phyloP scores from a whole-genome alignment of 202 grass and related monocot genomes.

The Panicum hallii region DNA sequence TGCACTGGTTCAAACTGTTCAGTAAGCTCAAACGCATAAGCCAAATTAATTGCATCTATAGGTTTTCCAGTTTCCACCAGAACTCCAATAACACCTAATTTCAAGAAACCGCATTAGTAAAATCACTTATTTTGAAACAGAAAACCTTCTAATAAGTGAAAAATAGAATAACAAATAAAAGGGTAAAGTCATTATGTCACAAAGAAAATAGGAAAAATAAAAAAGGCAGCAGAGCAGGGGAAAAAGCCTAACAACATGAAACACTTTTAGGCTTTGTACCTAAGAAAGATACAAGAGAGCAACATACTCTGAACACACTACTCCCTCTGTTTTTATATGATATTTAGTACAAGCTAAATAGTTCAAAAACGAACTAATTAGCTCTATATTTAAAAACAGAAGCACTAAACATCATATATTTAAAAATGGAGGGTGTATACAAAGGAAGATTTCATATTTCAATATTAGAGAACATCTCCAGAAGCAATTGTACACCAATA shows the following conservation, averaged over 20 bases:
- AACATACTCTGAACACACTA: conserved; percentile 1
- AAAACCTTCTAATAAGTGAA: not conserved
- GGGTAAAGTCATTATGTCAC: not conserved
- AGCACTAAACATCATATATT: too few relatives aligned
- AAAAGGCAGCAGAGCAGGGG: not conserved
- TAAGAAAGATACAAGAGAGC: not conserved
- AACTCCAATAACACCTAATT: conserved; percentile 77
- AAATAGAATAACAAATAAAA: not conserved
- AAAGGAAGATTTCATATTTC: not conserved
- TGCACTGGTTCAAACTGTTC: conserved; percentile 75
- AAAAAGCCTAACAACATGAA: not conserved
- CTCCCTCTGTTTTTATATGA: too few relatives aligned
- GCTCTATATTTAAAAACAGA: too few relatives aligned
- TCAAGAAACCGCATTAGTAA: conserved; percentile 35
- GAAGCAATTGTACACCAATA: not conserved
- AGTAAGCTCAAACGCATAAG: conserved; percentile 77
- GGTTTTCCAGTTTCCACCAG: conserved; percentile 74
- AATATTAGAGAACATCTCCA: not conserved
- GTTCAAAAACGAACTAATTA: too few relatives aligned
- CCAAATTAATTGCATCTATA: conserved; percentile 84
- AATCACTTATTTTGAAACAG: conserved; percentile 5
- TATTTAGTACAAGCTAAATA: too few relatives aligned
- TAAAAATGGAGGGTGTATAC: too few relatives aligned
- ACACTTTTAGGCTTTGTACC: not conserved
- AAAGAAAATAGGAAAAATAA: not conserved